Evolutionary conservation across 2,329 filamentous ascomycete species (phyloP).

Genomic region (Verticillium nubilum): DNA sequence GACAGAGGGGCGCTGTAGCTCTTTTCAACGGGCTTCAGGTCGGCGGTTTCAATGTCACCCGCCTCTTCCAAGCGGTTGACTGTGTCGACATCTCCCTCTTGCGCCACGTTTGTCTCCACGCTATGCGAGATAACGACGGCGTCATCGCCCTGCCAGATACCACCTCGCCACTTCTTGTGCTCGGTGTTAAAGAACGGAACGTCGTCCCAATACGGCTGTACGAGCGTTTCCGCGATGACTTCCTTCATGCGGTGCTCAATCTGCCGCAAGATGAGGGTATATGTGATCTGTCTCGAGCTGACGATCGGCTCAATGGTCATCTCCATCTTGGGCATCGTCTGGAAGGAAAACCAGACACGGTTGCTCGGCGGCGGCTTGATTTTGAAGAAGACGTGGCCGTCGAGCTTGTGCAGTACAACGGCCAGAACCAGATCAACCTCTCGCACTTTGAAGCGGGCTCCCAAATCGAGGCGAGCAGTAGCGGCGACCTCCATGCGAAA

Average conservation of each 20-base stretch:
- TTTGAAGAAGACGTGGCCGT: conserved; percentile 78
- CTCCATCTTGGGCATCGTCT: conserved; percentile 88
- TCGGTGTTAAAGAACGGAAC: conserved; percentile 82
- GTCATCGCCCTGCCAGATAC: conserved; percentile 64
- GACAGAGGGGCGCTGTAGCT: conserved; percentile 43
- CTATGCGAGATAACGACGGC: conserved; percentile 31
- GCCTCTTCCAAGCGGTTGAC: conserved; percentile 37
- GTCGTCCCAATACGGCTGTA: conserved; percentile 94
- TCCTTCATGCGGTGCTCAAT: conserved; percentile 95
- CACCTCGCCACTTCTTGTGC: conserved; percentile 74
- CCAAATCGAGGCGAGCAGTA: conserved; percentile 88
- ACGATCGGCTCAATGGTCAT: conserved; percentile 95
- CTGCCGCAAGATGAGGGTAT: conserved; percentile 82
- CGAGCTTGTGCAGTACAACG: conserved; percentile 75
- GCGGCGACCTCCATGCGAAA: conserved; percentile 86
- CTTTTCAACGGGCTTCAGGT: conserved; percentile 48
- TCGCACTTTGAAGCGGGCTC: conserved; percentile 78
- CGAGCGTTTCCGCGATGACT: conserved; percentile 85
- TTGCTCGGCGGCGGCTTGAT: conserved; percentile 96
- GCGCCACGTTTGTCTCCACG: conserved; percentile 30
- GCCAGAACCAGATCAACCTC: conserved; percentile 88
- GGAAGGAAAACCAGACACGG: conserved; percentile 91
- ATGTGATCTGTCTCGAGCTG: conserved; percentile 91
- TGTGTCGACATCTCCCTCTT: conserved; percentile 43
- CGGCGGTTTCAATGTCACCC: conserved; percentile 27